Conservation (phyloP, 1,284 basidiomycete species). For the Polyporus tsugae region DNA sequence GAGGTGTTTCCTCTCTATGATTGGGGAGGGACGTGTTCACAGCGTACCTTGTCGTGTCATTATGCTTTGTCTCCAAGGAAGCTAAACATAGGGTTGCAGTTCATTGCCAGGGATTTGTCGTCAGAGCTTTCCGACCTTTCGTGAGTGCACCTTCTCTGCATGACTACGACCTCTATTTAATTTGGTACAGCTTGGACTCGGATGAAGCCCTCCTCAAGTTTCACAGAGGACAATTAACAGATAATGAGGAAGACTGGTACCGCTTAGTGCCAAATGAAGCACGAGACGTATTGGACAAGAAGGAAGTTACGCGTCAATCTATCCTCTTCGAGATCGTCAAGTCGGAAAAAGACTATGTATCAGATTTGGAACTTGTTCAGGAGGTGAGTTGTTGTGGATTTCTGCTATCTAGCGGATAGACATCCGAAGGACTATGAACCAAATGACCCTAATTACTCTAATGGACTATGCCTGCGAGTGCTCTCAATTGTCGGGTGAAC, state of each 20-base stretch:
- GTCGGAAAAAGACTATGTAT: slow-evolving; percentile 82
- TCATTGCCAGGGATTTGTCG: slow-evolving; percentile 43
- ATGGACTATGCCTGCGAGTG: background rate
- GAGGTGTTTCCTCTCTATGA: background rate
- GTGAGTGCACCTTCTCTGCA: slow-evolving; percentile 50
- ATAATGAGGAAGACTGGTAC: slow-evolving; percentile 80
- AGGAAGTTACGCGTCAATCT: slow-evolving; percentile 82
- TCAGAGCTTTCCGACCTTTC: slow-evolving; percentile 61
- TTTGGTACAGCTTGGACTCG: slow-evolving; percentile 55
- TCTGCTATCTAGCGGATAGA: background rate
- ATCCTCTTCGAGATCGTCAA: slow-evolving; percentile 86
- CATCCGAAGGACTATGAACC: slow-evolving; percentile 13
- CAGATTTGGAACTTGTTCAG: slow-evolving; percentile 72
- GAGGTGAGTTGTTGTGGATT: slow-evolving; percentile 53
- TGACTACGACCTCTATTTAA: slow-evolving; percentile 23
- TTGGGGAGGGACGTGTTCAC: background rate
- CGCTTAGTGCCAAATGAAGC: slow-evolving; percentile 74
- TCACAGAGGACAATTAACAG: slow-evolving; percentile 65
- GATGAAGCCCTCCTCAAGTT: slow-evolving; percentile 71
- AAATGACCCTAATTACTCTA: background rate
- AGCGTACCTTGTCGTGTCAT: background rate
- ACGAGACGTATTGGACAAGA: slow-evolving; percentile 69
- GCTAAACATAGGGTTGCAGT: slow-evolving; percentile 32
- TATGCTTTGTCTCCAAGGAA: background rate
- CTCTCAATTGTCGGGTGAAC: background rate